Base-by-base conservation (phyloP, 1,284 basidiomycete species). In the Apiotrichum gracile region DNA sequence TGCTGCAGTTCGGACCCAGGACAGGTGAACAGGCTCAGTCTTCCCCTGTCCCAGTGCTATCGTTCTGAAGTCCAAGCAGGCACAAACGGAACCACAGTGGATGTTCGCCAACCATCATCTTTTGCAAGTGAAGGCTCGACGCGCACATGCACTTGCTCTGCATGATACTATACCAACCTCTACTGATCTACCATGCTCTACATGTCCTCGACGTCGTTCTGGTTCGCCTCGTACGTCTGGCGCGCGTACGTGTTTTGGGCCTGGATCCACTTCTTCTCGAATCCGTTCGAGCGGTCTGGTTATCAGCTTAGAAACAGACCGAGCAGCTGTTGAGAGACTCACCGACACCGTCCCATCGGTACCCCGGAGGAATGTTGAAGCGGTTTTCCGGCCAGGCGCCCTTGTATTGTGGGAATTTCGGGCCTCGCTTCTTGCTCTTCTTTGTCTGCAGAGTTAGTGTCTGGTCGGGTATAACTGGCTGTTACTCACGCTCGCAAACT, bases 321-420 rank as follows among this genome's bases (percentile, higher is more conserved):
- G 6, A 5, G 25, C 27, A 12, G 53, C 53, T 54, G 54, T 10
- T 5, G 4, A 10, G 7, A 31, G 29, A 83, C 83, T 69, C 64
- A 91, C 90, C 89, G 52, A 93, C 91, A 42, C 91, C 91, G 70
- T 97, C 94, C 94, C 93, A 98, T 63, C 94, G 81, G 70, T 93
- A 93, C 0, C 94, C 94, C 13, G 94, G 96, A 52, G 83, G 85
- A 61, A 99, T 97, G 24, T 86, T 86, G 73, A 94, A 98, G 10
- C 94, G 84, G 77, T 99, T 98, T 9, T 93, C 91, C 17, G 91
- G 86, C 2, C 89, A 91, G 0, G 91, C 88, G 9, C 92, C 92
- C 25, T 78, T 80, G 73, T 97, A 98, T 67, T 86, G 84, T 1
- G 93, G 93, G 75, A 80, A 83, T 54, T 81, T 81, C 3, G 87